Percentiles rank a stretch among this genome's conserved stretches.
phyloP scores from a whole-genome alignment of 179 eudicot species.

The Spinacia oleracea region DNA sequence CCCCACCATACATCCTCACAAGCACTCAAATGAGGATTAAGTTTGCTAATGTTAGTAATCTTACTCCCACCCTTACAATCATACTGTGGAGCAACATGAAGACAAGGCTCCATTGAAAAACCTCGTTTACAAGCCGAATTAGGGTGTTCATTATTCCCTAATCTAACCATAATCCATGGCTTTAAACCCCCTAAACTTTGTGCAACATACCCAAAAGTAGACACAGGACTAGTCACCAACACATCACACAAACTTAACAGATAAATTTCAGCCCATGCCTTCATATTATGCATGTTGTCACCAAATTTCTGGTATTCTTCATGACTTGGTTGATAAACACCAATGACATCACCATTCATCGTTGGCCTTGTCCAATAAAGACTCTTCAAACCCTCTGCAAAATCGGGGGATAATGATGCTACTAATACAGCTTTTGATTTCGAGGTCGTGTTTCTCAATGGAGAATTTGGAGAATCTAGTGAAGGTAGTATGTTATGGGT shows the following conservation, averaged over 20 bases:
- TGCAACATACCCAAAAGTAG: slow-evolving; percentile 78
- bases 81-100: slow-evolving; percentile 55
- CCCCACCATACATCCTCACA: slow-evolving; percentile 70
- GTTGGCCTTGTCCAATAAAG: slow-evolving; percentile 64
- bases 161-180: slow-evolving; percentile 60
- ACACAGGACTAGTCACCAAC: slow-evolving; percentile 60
- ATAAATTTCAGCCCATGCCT: slow-evolving; percentile 79
- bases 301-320: slow-evolving; percentile 56
- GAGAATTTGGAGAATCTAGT: slow-evolving; percentile 1
- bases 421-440: slow-evolving; percentile 51
- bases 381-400: slow-evolving; percentile 44
- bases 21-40: slow-evolving; percentile 45
- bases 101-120: slow-evolving; percentile 68
- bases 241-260: slow-evolving; percentile 67
- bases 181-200: slow-evolving; percentile 68
- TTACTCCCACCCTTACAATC: slow-evolving; percentile 45
- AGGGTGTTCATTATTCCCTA: slow-evolving; percentile 33
- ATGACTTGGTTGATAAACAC: slow-evolving; percentile 61
- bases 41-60: slow-evolving; percentile 34
- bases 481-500: slow-evolving; percentile 49
- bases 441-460: neutral
- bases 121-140: slow-evolving; percentile 53
- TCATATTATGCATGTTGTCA: slow-evolving; percentile 47
- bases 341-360: slow-evolving; percentile 45
- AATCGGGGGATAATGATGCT: slow-evolving; percentile 55